Evolutionary conservation across 768 basidiomycete genomes (phyloP).

Genomic region (Holtermannia corniformis): DNA sequence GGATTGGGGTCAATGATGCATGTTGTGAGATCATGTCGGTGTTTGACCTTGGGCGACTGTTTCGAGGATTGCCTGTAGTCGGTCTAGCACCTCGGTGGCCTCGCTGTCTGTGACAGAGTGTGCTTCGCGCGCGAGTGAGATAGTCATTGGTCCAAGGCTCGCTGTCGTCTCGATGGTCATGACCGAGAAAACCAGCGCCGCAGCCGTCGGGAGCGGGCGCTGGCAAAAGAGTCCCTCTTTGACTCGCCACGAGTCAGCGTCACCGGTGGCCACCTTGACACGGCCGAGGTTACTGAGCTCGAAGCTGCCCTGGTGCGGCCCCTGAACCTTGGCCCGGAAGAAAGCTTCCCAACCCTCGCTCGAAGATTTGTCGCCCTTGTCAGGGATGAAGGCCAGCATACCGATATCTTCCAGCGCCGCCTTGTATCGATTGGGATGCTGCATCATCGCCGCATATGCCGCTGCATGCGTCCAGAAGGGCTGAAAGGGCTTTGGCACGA

Average conservation of each 20-base stretch:
- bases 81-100: too few relatives aligned
- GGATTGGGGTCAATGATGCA: too few relatives aligned
- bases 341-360: not conserved
- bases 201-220: not conserved
- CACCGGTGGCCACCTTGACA: not conserved
- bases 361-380: not conserved
- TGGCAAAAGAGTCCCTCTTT: not conserved
- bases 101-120: too few relatives aligned
- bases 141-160: not conserved
- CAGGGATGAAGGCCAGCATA: not conserved
- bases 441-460: too few relatives aligned
- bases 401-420: not conserved
- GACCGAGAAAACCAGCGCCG: not conserved
- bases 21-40: too few relatives aligned
- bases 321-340: not conserved
- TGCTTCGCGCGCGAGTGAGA: not conserved
- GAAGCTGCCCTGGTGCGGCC: not conserved
- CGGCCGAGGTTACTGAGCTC: not conserved
- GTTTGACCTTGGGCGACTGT: too few relatives aligned
- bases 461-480: too few relatives aligned
- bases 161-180: not conserved
- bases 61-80: too few relatives aligned
- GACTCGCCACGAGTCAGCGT: not conserved
- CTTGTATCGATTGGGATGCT: too few relatives aligned
- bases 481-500: too few relatives aligned